Conservation (phyloP, 179 eudicot species). For the Actinidia arguta region DNA sequence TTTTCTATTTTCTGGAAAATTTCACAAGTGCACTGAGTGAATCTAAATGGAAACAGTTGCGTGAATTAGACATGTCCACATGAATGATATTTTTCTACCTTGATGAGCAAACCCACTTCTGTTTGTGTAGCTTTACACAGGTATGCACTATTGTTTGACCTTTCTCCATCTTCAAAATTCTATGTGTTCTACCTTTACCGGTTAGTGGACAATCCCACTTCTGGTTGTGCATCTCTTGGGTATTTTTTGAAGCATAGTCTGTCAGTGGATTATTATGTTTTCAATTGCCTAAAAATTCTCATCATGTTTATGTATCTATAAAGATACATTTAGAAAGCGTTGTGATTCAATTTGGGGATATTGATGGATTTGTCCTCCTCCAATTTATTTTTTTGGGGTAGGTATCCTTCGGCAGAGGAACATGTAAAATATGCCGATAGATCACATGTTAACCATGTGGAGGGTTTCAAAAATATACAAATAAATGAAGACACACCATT, state of each 20-base stretch:
- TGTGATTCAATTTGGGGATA: background rate
- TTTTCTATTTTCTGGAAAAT: constrained; percentile 67
- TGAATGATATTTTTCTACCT: constrained; percentile 67
- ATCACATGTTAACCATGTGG: constrained; percentile 80
- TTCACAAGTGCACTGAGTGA: constrained; percentile 85
- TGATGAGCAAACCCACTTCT: background rate
- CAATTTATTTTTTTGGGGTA: constrained; percentile 30
- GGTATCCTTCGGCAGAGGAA: constrained; percentile 73
- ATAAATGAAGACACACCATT: constrained; percentile 68
- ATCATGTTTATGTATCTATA: background rate
- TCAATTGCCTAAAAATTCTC: background rate
- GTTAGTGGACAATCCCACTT: background rate
- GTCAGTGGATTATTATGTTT: background rate
- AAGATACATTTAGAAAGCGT: background rate
- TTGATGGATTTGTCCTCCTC: background rate
- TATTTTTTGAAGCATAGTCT: background rate
- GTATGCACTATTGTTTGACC: background rate
- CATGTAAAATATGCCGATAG: constrained; percentile 71
- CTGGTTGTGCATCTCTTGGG: background rate
- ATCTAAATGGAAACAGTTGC: constrained; percentile 98
- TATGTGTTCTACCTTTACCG: background rate
- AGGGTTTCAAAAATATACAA: constrained; percentile 84
- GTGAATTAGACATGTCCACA: constrained; percentile 94
- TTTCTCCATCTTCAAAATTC: background rate
- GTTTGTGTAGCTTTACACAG: too few species aligned